Conservation (phyloP, 2,329 filamentous ascomycete species). For the Fusarium albosuccineum region DNA sequence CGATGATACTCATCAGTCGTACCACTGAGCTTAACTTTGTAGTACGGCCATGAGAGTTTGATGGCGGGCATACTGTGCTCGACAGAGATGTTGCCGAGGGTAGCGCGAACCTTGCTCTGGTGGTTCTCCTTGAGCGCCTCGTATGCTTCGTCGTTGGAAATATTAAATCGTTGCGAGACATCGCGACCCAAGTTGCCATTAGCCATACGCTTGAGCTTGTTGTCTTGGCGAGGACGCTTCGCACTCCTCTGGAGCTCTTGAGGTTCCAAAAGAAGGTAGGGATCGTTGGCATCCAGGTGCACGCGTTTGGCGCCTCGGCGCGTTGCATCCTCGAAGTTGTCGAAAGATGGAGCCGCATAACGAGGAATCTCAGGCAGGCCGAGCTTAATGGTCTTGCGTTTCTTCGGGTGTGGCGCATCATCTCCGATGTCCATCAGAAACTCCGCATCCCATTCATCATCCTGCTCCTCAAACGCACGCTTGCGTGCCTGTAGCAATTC, state of each 20-base stretch:
- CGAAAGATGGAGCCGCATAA: conserved; percentile 78
- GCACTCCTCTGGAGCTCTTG: conserved; percentile 73
- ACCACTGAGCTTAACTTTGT: conserved; percentile 84
- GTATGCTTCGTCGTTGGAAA: conserved; percentile 96
- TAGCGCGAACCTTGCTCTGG: conserved; percentile 94
- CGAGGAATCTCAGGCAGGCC: conserved; percentile 70
- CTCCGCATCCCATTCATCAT: conserved; percentile 74
- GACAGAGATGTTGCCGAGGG: conserved; percentile 89
- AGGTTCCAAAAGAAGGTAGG: conserved; percentile 86
- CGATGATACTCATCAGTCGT: conserved; percentile 87
- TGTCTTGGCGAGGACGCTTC: conserved; percentile 69
- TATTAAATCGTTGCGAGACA: conserved; percentile 87
- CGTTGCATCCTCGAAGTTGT: conserved; percentile 82
- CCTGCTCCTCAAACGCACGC: conserved; percentile 56
- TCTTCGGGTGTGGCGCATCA: conserved; percentile 69
- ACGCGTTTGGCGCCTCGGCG: conserved; percentile 82
- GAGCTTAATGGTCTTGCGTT: conserved; percentile 72
- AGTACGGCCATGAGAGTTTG: conserved; percentile 95
- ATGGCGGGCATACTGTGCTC: conserved; percentile 94
- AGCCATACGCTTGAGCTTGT: conserved; percentile 74
- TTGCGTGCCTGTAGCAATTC: conserved; percentile 49
- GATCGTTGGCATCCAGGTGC: conserved; percentile 88
- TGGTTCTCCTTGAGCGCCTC: conserved; percentile 97
- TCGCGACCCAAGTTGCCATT: conserved; percentile 79
- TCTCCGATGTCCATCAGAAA: conserved; percentile 65